Conservation (phyloP, 1,284 basidiomycete species). For the Laetiporus sulphureus region DNA sequence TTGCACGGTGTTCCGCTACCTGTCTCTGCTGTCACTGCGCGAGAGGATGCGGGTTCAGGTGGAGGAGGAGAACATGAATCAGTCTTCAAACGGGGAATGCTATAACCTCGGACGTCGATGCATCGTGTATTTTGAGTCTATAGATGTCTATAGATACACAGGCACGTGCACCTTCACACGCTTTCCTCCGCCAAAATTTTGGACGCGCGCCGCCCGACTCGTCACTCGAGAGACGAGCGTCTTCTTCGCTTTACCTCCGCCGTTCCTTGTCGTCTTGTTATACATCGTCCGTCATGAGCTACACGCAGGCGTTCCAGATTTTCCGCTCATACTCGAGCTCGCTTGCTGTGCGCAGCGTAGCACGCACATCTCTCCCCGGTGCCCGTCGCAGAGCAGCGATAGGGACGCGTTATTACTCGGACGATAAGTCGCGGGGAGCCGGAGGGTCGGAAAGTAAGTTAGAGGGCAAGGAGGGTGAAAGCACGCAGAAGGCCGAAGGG, state of each 20-base stretch:
- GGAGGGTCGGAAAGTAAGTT: slow-evolving; percentile 18
- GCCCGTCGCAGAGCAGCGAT: slow-evolving; percentile 22
- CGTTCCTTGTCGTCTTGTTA: slow-evolving; percentile 13
- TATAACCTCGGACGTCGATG: too few species aligned
- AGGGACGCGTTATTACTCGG: slow-evolving; percentile 41
- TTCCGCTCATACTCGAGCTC: slow-evolving; percentile 53
- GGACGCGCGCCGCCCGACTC: slow-evolving; percentile 4
- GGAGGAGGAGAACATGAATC: too few species aligned
- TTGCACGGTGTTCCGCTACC: too few species aligned
- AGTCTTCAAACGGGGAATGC: too few species aligned
- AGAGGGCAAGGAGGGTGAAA: slow-evolving; percentile 24
- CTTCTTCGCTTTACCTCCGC: slow-evolving; percentile 18
- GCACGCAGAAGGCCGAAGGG: slow-evolving; percentile 19
- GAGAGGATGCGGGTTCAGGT: too few species aligned
- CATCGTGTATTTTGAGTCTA: too few species aligned
- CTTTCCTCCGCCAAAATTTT: slow-evolving; percentile 8
- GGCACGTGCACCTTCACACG: slow-evolving; percentile 15
- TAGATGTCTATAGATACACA: too few species aligned
- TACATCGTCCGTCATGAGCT: slow-evolving; percentile 35
- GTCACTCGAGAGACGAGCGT: slow-evolving; percentile 12
- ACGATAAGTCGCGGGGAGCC: slow-evolving; percentile 34
- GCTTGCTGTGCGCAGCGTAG: slow-evolving; percentile 38
- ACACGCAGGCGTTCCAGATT: slow-evolving; percentile 39
- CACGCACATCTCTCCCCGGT: slow-evolving; percentile 29
- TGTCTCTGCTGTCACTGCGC: too few species aligned